Base-by-base conservation (phyloP, 2,329 filamentous ascomycete genomes). In the Nemania bipapillata region DNA sequence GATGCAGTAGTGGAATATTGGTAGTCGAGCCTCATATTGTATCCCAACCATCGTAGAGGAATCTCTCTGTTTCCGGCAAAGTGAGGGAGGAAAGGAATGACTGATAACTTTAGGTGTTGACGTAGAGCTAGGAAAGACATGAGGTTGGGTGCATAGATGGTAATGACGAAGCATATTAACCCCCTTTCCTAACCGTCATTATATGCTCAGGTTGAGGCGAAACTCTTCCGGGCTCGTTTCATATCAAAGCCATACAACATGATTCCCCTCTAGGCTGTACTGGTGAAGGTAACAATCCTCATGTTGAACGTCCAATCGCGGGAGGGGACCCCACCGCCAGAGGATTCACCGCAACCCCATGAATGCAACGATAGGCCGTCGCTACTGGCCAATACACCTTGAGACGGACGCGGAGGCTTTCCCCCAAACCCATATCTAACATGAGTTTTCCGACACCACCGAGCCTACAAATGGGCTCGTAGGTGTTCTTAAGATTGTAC, bases 261-360 rank as follows among this genome's bases (percentile, higher is more conserved):
- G 30, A 58, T 24, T 56, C 59, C 12, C 35, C n/a, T 3, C 47
- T 40, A 26, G 20, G 26, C 11, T 42, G 32, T n/a, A 17, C 11
- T 22, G n/a, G n/a, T 11, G 4, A 54, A 49, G 54, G 60, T 59
- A 59, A 20, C 60, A 50, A 32, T 50, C 40, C 30, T 37, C 24
- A 37, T 26, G 11, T 9, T 11, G 12, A 42, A 20, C 17, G 55
- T 28, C 65, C 65, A 67, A 67, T 64, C 2, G 32, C 11, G 32
- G 4, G 6, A 6, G 28, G 37, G 15, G n/a, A 26, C 26, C 49
- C 61, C 49, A 58, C 32, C 45, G 32, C 37, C 47, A 1, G 3
- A 65, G 65, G 60, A 68, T 68, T 55, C 60, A 42, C 54, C 40
- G 65, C 35, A 64, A 64, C 65, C 55, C 60, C 26, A 35, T 60